These are phyloP conservation scores for Fusarium tupiense DNA, from an alignment of 2,329 filamentous ascomycete species.

Conservation along the genomic window DNA sequence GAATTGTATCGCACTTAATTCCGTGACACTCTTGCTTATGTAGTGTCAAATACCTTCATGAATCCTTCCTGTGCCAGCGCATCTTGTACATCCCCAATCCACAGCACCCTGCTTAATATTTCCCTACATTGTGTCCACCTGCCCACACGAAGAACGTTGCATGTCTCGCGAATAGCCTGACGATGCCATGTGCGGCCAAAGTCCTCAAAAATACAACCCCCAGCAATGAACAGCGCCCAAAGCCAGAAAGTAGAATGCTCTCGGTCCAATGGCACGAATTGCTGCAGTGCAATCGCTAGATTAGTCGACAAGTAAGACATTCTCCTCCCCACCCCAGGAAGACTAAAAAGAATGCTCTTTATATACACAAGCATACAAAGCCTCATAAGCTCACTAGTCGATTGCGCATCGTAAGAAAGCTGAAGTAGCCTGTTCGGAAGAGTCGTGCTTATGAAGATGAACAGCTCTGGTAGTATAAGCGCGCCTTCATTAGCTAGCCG, in stretches of 20 bases:
- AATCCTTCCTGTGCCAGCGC: accelerated
- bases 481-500: neutral
- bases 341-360: neutral
- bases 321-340: neutral
- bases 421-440: neutral
- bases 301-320: accelerated
- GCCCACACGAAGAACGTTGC: accelerated
- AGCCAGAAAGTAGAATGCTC: neutral
- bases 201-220: neutral
- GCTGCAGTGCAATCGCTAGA: accelerated
- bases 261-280: accelerated
- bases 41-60: accelerated
- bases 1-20: neutral
- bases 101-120: accelerated
- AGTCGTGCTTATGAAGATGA: neutral
- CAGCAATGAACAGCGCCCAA: accelerated
- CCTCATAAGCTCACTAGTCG: neutral
- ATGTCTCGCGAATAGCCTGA: accelerated
- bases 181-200: neutral
- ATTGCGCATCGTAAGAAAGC: neutral
- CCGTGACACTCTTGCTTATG: accelerated
- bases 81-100: neutral
- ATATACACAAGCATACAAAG: neutral
- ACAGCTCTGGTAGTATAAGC: neutral
- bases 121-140: neutral